These are phyloP conservation scores for Paulownia fortunei DNA, from an alignment of 257 asterid species.

Conservation along the genomic window DNA sequence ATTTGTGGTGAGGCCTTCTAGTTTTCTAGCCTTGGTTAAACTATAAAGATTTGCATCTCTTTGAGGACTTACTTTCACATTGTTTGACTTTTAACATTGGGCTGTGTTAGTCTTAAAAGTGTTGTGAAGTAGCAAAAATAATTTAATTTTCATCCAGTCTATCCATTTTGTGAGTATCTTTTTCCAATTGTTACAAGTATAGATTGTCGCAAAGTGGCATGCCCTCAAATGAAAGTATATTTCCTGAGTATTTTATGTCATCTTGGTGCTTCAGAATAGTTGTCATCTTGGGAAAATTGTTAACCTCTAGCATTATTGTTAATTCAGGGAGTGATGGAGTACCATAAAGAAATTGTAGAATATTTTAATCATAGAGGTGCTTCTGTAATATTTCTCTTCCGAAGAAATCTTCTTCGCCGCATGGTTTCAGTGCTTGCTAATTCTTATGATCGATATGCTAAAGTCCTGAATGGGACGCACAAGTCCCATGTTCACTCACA, in stretches of 20 bases:
- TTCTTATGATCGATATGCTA: slow-evolving; percentile 60
- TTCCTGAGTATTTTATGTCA: background rate
- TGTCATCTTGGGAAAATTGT: background rate
- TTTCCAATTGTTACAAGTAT: background rate
- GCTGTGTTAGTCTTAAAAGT: background rate
- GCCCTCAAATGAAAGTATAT: background rate
- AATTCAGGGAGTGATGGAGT: slow-evolving; percentile 60
- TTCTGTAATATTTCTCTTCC: slow-evolving; percentile 60
- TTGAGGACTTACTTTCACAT: background rate
- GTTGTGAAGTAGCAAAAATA: background rate
- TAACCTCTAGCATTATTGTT: background rate
- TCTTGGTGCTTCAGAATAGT: background rate
- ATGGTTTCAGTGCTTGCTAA: slow-evolving; percentile 65
- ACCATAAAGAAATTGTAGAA: slow-evolving; percentile 54
- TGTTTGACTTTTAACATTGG: background rate
- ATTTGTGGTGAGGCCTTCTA: background rate
- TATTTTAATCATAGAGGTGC: slow-evolving; percentile 54
- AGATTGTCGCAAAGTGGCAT: background rate
- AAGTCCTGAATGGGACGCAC: slow-evolving; percentile 65
- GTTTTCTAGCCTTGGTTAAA: background rate
- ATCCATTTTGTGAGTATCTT: background rate
- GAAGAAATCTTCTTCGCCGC: slow-evolving; percentile 60
- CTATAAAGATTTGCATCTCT: background rate
- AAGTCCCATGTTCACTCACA: slow-evolving; percentile 71
- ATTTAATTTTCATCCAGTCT: background rate